Evolutionary conservation across 176 grass and related monocot genomes (phyloP).

Genomic region (Aegilops tauschii): DNA sequence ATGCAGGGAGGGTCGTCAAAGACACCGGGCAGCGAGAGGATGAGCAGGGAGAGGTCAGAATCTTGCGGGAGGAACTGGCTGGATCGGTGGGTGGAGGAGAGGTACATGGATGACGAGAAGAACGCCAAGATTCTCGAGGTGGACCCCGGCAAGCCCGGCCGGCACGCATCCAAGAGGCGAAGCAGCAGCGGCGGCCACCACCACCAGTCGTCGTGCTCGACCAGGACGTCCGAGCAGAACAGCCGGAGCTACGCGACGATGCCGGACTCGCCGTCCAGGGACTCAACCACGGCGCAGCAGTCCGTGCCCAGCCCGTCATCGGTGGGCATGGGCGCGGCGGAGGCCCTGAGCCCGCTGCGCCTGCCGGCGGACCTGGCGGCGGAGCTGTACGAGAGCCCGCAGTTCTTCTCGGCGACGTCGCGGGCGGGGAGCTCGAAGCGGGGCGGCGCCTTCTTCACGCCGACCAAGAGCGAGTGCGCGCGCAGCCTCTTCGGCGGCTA

Average conservation of each 20-base stretch:
- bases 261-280: slow-evolving; percentile 60
- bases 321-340: slow-evolving; percentile 30
- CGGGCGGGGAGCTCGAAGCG: slow-evolving; percentile 56
- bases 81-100: slow-evolving; percentile 86
- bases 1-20: slow-evolving; percentile 51
- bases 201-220: slow-evolving; percentile 66
- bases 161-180: slow-evolving; percentile 33
- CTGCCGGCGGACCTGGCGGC: slow-evolving; percentile 33
- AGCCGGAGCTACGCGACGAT: slow-evolving; percentile 63
- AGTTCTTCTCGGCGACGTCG: slow-evolving; percentile 78
- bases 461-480: slow-evolving; percentile 77
- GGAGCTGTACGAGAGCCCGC: slow-evolving; percentile 72
- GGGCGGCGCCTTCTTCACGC: slow-evolving; percentile 58
- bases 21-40: slow-evolving; percentile 33
- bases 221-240: slow-evolving; percentile 52
- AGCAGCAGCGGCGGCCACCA: background rate
- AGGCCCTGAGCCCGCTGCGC: slow-evolving; percentile 50
- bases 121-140: slow-evolving; percentile 92
- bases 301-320: slow-evolving; percentile 72
- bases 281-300: slow-evolving; percentile 62
- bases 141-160: slow-evolving; percentile 84
- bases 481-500: slow-evolving; percentile 72
- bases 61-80: slow-evolving; percentile 84
- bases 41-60: slow-evolving; percentile 58
- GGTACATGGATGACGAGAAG: slow-evolving; percentile 82